phyloP scores from a whole-genome alignment of 331 rosid species.

The Malus hybrid region DNA sequence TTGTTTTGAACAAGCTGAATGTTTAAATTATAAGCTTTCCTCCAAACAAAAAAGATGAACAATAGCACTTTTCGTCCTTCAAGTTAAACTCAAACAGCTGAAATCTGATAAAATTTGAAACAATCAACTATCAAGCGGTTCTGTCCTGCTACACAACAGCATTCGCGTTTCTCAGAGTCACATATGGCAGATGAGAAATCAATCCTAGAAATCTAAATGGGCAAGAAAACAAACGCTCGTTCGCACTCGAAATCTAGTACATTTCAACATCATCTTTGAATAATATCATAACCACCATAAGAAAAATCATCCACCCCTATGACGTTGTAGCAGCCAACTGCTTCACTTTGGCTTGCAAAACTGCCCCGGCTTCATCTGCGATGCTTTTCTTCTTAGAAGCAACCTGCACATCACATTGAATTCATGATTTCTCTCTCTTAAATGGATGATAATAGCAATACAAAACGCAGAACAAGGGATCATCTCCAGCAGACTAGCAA shows the following conservation, averaged over 20 bases:
- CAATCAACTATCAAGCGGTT: neutral
- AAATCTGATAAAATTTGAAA: neutral
- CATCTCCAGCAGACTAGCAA: neutral
- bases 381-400: slow-evolving; percentile 79
- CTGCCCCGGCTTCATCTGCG: slow-evolving; percentile 68
- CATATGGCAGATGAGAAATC: neutral
- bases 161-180: neutral
- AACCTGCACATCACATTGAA: slow-evolving; percentile 42
- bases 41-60: neutral
- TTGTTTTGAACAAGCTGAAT: neutral
- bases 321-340: slow-evolving; percentile 51
- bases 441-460: neutral
- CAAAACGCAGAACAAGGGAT: neutral
- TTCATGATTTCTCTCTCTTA: neutral
- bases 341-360: slow-evolving; percentile 78
- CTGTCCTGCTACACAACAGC: neutral
- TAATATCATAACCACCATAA: neutral
- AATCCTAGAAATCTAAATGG: neutral
- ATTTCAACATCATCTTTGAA: neutral
- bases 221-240: neutral
- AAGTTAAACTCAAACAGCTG: neutral
- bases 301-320: neutral
- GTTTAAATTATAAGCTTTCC: neutral
- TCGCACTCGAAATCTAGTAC: neutral
- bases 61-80: neutral